phyloP scores from a whole-genome alignment of 108 stramenopile genomes.

The Fragilaria crotonensis region DNA sequence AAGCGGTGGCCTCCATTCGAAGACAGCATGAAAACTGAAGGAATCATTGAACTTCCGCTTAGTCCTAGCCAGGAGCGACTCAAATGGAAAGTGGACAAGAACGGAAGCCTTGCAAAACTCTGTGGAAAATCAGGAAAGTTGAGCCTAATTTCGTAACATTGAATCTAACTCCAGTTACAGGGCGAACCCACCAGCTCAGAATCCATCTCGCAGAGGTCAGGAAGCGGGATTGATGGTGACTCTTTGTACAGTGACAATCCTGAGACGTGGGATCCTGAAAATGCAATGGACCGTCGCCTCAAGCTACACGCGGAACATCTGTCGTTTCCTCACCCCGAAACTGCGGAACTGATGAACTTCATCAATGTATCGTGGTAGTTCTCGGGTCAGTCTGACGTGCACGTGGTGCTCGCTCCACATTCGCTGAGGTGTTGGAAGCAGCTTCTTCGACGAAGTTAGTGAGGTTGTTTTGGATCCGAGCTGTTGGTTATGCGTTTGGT shows the following conservation, averaged over 20 bases:
- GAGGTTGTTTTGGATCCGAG: too few relatives aligned
- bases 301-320: constrained; percentile 44
- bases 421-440: too few relatives aligned
- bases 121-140: constrained; percentile 33
- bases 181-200: constrained; percentile 83
- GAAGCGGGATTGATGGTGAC: constrained; percentile 58
- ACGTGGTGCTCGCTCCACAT: too few relatives aligned
- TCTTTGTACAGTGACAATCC: constrained; percentile 49
- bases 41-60: constrained; percentile 42
- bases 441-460: too few relatives aligned
- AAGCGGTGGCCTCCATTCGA: constrained; percentile 43
- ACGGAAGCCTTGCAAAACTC: constrained; percentile 23
- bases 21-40: constrained; percentile 18
- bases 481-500: too few relatives aligned
- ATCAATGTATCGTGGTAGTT: too few relatives aligned
- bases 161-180: constrained; percentile 41
- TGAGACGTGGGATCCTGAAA: constrained; percentile 17
- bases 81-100: constrained; percentile 38
- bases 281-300: constrained; percentile 13
- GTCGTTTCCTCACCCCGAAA: constrained; percentile 35
- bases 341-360: constrained; percentile 24
- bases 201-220: constrained; percentile 62
- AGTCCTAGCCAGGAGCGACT: constrained; percentile 43
- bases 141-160: constrained; percentile 1
- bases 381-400: too few relatives aligned